phyloP scores from a whole-genome alignment of 352 stramenopile genomes.

The Pythium chondricola region DNA sequence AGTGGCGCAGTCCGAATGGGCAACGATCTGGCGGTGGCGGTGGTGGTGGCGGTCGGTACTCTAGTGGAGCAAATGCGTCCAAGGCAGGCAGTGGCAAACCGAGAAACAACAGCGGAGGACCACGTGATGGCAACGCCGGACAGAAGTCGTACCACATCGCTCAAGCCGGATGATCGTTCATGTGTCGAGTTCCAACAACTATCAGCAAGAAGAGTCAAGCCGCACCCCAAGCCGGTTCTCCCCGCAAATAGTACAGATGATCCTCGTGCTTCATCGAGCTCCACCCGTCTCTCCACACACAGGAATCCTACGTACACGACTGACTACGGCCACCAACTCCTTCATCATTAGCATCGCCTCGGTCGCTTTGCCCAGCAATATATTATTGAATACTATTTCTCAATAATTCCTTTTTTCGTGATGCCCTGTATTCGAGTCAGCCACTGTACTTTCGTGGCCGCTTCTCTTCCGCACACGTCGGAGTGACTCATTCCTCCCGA shows the following conservation, averaged over 20 bases:
- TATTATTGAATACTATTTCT: too few species aligned
- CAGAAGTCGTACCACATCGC: conserved; percentile 19
- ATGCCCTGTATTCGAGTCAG: neutral
- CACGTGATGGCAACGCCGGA: neutral
- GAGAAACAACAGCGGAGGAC: neutral
- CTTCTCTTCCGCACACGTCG: neutral
- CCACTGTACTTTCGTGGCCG: neutral
- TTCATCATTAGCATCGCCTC: too few species aligned
- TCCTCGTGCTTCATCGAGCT: too few species aligned
- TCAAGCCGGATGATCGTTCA: conserved; percentile 16
- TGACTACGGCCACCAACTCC: too few species aligned
- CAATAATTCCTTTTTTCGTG: neutral
- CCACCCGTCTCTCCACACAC: neutral
- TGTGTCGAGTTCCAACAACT: neutral
- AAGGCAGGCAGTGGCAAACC: too few species aligned
- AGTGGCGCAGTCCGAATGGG: conserved; percentile 35
- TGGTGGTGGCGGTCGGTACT: conserved; percentile 9
- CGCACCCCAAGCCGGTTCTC: too few species aligned
- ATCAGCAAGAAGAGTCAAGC: neutral
- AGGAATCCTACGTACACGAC: too few species aligned
- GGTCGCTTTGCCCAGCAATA: too few species aligned
- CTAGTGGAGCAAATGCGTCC: too few species aligned
- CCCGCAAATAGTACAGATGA: too few species aligned
- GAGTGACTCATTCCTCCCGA: conserved; percentile 1
- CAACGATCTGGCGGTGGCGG: conserved; percentile 5